Evolutionary conservation across 2,329 filamentous ascomycete species (phyloP).

Genomic region (Colletotrichum sp.): DNA sequence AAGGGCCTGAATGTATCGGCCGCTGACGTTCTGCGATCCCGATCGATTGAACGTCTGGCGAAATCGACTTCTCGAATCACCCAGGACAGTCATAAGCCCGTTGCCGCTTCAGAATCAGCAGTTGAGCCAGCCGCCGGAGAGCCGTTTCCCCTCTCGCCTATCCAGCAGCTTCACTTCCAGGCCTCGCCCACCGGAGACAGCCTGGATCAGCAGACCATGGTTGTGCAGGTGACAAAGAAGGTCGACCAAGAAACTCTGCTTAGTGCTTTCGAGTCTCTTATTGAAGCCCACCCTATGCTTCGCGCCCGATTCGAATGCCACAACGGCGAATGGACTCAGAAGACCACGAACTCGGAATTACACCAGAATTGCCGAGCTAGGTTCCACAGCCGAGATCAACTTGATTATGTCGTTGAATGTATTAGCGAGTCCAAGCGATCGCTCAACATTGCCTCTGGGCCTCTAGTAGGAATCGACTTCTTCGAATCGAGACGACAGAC

Average conservation of each 20-base stretch:
- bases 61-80: neutral
- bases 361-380: neutral
- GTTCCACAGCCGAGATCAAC: neutral
- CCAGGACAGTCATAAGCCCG: neutral
- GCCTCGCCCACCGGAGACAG: neutral
- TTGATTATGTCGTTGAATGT: neutral
- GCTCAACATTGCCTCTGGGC: neutral
- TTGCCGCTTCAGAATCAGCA: neutral
- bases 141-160: neutral
- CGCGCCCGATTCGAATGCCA: neutral
- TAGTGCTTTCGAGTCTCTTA: neutral
- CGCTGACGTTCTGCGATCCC: neutral
- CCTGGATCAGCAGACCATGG: conserved; percentile 6
- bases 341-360: neutral
- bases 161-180: conserved; percentile 9
- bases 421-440: conserved; percentile 1
- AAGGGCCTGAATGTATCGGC: neutral
- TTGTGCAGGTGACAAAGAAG: neutral
- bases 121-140: neutral
- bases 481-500: conserved; percentile 17
- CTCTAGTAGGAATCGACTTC: neutral
- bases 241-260: neutral
- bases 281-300: neutral
- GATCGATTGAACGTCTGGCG: neutral
- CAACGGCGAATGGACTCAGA: neutral